Base-by-base conservation (phyloP, 768 basidiomycete genomes). In the Mycena olivaceomarginata region DNA sequence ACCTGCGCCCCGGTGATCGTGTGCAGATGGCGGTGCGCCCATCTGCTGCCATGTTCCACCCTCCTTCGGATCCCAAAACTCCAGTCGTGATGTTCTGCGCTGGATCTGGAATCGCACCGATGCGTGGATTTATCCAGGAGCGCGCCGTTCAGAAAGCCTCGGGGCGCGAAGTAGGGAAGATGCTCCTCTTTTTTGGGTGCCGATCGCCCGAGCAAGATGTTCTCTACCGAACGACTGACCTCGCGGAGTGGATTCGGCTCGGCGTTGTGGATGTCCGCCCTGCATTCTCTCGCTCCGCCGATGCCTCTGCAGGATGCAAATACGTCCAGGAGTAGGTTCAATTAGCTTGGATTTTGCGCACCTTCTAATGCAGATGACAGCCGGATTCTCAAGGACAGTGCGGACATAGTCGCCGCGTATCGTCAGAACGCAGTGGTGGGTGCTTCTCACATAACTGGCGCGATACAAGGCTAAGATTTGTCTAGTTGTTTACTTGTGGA, bases 121-220 rank as follows among this genome's bases (percentile, higher is more conserved):
- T 91, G 86, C 85, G 89, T 60, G 89, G 87, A 0, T 91, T 91
- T 83, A 84, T 91, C 43, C 89, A 90, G 80, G 90, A 90, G 72
- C 86, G 89, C 13, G 88, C 88, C n/a, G 77, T 84, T 67, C 89
- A 90, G 81, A 88, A 87, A 79, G 80, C 82, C 31, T 84, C 87
- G 31, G 89, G 89, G 0, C 80, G 88, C 7, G 83, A 87, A 15
- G 86, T 89, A 7, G 88, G 86, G 5, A 83, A 83, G 72, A 84
- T 85, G 53, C 70, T 89, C 11, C 80, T 90, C 41, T 91, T 90
- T 85, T 89, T 89, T 76, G 89, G 90, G 2, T 91, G 90, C 79
- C 81, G 87, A 9, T 80, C 84, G 4, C 87, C 87, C 15, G 82
- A 85, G 11, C 85, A 84, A 48, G 89, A 90, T 77, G 88, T 84